A percentile compares a stretch with the other conserved stretches of the same genome.
phyloP scores from a whole-genome alignment of 805 yeast genomes.

The Barnettozyma salicaria region DNA sequence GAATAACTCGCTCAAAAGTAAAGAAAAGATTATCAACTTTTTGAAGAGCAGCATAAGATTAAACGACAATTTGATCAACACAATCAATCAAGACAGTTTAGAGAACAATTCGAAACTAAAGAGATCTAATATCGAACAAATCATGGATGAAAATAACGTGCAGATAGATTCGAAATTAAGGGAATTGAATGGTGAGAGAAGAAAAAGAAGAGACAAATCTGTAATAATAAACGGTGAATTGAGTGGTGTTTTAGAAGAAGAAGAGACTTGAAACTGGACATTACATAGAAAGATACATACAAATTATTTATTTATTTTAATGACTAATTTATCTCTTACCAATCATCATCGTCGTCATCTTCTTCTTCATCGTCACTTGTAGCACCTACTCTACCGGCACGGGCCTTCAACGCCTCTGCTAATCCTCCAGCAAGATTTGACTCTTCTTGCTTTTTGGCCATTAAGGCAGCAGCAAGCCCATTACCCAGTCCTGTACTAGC shows the following conservation, averaged over 20 bases:
- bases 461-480: slow-evolving; percentile 65
- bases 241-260: slow-evolving; percentile 42
- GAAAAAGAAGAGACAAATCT: slow-evolving; percentile 1
- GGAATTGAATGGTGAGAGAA: not conserved
- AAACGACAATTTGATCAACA: slow-evolving; percentile 33
- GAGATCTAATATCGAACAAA: not conserved
- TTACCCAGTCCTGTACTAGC: slow-evolving; percentile 33
- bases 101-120: not conserved
- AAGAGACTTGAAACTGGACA: slow-evolving; percentile 15
- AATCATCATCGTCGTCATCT: slow-evolving; percentile 70
- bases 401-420: slow-evolving; percentile 79
- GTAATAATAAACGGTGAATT: slow-evolving; percentile 40
- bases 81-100: slow-evolving; percentile 25
- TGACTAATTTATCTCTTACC: slow-evolving; percentile 39
- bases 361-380: slow-evolving; percentile 69
- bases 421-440: slow-evolving; percentile 70
- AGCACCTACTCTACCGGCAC: slow-evolving; percentile 55
- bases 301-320: slow-evolving; percentile 1
- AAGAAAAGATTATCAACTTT: slow-evolving; percentile 74
- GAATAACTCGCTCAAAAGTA: slow-evolving; percentile 55
- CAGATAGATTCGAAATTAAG: not conserved
- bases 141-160: not conserved
- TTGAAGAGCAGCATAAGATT: slow-evolving; percentile 59
- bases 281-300: not conserved
- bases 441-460: slow-evolving; percentile 57